phyloP scores from a whole-genome alignment of 106 monocot genomes.

The Dendrobium officinale region DNA sequence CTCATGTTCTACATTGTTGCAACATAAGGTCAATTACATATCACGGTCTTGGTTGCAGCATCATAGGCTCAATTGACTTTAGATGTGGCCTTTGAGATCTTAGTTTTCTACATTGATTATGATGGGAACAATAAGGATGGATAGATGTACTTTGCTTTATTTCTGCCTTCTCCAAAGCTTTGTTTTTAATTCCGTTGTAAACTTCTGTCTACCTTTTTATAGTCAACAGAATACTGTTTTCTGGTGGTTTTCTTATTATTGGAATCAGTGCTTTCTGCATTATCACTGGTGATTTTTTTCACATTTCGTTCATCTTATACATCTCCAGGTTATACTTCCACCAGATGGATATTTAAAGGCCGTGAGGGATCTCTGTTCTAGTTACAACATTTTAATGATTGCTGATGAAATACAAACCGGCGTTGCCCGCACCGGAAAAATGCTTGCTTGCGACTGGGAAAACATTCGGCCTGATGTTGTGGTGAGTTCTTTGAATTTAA shows the following conservation, averaged over 20 bases:
- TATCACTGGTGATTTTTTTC: background rate
- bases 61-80: no score
- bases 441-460: conserved; percentile 96
- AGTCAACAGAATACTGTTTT: background rate
- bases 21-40: no score
- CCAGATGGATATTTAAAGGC: conserved; percentile 93
- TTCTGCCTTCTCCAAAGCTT: background rate
- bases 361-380: conserved; percentile 74
- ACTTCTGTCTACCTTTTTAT: background rate
- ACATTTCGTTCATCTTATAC: background rate
- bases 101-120: background rate
- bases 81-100: no score
- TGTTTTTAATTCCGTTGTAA: background rate
- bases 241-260: background rate
- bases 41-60: no score
- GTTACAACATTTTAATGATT: conserved; percentile 81
- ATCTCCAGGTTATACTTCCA: conserved; percentile 75
- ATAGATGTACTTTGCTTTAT: background rate
- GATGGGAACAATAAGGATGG: background rate
- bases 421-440: conserved; percentile 80
- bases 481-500: conserved; percentile 29
- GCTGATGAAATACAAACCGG: conserved; percentile 99
- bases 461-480: conserved; percentile 84
- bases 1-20: no score
- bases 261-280: background rate